These are phyloP conservation scores for Secale cereale DNA, from an alignment of 176 grass and related monocot genomes.

Conservation along the genomic window DNA sequence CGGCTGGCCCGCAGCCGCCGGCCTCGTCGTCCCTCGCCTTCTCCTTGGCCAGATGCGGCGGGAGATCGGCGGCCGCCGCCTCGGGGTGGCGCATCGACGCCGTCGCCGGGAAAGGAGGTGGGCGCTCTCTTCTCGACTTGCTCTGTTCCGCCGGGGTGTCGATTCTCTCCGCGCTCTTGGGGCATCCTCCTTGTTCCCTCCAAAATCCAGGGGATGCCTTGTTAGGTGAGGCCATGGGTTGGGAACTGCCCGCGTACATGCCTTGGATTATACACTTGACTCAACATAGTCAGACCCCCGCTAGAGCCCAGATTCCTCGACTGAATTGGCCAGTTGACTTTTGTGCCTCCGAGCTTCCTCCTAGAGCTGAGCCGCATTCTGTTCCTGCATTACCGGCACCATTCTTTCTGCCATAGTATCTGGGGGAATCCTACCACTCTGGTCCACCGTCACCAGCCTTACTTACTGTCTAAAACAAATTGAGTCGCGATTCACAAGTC, in stretches of 20 bases:
- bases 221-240: background rate
- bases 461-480: background rate
- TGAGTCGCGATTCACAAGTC: too few relatives aligned
- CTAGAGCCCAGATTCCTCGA: background rate
- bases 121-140: background rate
- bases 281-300: background rate
- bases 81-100: slow-evolving; percentile 35
- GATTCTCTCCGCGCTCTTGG: background rate
- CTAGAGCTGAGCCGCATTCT: background rate
- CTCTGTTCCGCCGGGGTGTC: background rate
- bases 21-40: background rate
- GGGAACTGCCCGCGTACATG: background rate
- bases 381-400: background rate
- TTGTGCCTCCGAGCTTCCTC: background rate
- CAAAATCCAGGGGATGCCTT: too few relatives aligned
- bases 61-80: slow-evolving; percentile 17
- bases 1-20: too few relatives aligned
- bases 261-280: background rate
- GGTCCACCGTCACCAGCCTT: background rate
- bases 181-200: too few relatives aligned
- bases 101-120: slow-evolving; percentile 38
- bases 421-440: background rate
- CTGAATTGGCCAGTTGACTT: background rate
- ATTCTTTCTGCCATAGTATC: background rate
- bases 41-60: slow-evolving; percentile 36